Base-by-base conservation (phyloP, 805 yeast genomes). In the Kodamaea laetipori region DNA sequence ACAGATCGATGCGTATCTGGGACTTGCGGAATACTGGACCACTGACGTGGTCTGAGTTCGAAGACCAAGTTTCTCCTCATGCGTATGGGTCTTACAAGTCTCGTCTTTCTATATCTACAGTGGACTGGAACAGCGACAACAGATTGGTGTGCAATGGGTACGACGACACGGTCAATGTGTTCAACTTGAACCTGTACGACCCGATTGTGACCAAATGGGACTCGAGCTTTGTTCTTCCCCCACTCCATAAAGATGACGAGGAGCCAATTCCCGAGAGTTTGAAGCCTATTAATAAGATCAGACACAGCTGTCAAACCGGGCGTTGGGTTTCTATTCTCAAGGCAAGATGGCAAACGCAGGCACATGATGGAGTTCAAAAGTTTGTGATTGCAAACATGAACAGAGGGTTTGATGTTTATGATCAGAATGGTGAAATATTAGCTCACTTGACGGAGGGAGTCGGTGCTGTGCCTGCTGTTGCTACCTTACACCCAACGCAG, bases 251-350 rank as follows among this genome's bases (percentile, higher is more conserved):
- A 4, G 45, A 48, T 6, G 58, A 55, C 16, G 60, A 48, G 1
- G 56, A 47, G 1, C 53, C 44, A 1, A 53, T 54, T 4, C 67
- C 74, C 1, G 57, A 55, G 6, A 76, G 74, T 41, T 53, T 89
- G 25, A 60, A 55, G n/a, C 95, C 96, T 0, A 57, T 73, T 21
- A 74, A 78, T 19, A 78, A 80, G 7, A 71, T 92, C 39, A 78
- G 78, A 44, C 99, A 94, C 60, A 94, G 94, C 57, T 94, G 99
- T 66, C 96, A 92, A 63, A 86, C 97, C 0, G 99, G 99, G 0
- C 73, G 96, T 51, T 92, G 99, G 99, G 96, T 94, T 0, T 83
- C 96, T 1, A 92, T 92, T 37, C 67, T 92, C 45, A 89, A 92
- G 54, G 82, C 97, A 0, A 77, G 81, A 56, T 92, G 97, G 95